These are phyloP conservation scores for Penicillium psychrosexuale DNA, from an alignment of 2,329 filamentous ascomycete species.

Conservation along the genomic window DNA sequence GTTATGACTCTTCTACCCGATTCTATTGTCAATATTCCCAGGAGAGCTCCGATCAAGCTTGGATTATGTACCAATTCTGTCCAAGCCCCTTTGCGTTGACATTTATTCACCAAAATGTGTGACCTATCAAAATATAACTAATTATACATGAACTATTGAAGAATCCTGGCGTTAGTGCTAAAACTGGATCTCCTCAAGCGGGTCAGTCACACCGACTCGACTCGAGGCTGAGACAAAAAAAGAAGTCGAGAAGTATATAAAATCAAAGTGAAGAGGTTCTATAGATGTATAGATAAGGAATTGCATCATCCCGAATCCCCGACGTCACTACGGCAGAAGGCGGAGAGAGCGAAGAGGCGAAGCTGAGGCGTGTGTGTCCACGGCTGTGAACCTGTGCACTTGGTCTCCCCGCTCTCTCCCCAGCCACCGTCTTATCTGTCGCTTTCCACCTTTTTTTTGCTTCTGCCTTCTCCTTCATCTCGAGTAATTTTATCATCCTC, in stretches of 20 bases:
- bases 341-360: conserved; percentile 17
- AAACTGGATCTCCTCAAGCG: conserved; percentile 2
- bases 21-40: no score
- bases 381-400: neutral
- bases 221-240: neutral
- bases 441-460: conserved; percentile 3
- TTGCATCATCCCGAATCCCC: conserved; percentile 20
- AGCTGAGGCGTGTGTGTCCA: conserved; percentile 1
- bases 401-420: conserved; percentile 8
- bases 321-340: conserved; percentile 22
- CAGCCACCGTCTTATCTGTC: conserved; percentile 10
- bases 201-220: conserved; percentile 10
- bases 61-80: no score
- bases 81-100: neutral
- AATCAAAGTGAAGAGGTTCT: neutral
- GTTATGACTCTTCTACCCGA: neutral
- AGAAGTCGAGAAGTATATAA: neutral
- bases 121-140: neutral
- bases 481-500: conserved; percentile 2
- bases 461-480: conserved; percentile 5
- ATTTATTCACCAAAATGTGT: neutral
- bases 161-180: conserved; percentile 4
- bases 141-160: neutral
- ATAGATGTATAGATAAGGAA: neutral
- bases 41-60: neutral